Base-by-base conservation (phyloP, 2,329 filamentous ascomycete species). In the Elsinoe arachidis region DNA sequence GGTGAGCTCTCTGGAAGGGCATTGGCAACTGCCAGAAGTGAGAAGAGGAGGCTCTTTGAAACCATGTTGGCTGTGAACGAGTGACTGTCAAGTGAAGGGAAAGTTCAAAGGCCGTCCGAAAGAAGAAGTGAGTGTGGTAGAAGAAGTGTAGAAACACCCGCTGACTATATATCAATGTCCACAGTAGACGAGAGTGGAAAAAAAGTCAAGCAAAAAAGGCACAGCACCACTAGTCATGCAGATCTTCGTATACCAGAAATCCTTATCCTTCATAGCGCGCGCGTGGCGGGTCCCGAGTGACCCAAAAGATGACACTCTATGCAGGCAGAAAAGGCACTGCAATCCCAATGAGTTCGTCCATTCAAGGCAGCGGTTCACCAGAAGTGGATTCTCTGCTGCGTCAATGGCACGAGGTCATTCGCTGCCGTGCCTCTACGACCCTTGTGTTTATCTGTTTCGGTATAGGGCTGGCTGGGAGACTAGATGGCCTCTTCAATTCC, bases 191-290 rank as follows among this genome's bases (percentile, higher is more conserved):
- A 49, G 23, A 33, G 9, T 15, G 44, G 23, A 9, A 49, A 23
- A 23, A 17, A 17, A n/a, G 6, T 19, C 9, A 9, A 35, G 11
- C 4, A 15, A 49, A 33, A 33, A 49, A 49, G 17, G 19, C 41
- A 49, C 19, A 26, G 23, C 23, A 33, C 14, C 38, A 34, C 23
- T 30, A 34, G 49, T 23, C 30, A 53, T 53, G 49, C 49, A 53
- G 49, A 53, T 53, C 49, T 53, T 53, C 49, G 49, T 38, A 53
- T 53, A 23, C 33, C 49, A 53, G 33, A 51, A n/a, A 34, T 38
- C 17, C 17, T 53, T 17, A n/a, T n/a, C n/a, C 12, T 39, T 26
- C 49, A 53, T 23, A 39, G 34, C 33, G 49, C 49, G 49, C 49
- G 49, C 49, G 35, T 39, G 49, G 49, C 49, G 49, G 49, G 49